Base-by-base conservation (phyloP, 1,284 basidiomycete species). In the Apiotrichum akiyoshidainum region DNA sequence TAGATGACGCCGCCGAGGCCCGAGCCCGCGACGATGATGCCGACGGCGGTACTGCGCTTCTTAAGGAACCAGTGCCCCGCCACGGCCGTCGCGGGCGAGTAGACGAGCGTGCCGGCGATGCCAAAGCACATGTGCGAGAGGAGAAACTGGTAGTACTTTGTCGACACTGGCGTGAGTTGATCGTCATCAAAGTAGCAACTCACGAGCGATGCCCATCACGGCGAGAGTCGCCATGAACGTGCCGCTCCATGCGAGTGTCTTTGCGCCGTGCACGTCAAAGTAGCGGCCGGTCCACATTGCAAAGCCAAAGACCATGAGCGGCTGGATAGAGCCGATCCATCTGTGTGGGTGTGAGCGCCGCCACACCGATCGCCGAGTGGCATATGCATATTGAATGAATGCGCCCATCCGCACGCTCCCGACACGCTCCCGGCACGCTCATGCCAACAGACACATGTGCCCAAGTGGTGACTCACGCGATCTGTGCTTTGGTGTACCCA, bases 1-100 rank as follows among this genome's bases (percentile, higher is more conserved):
- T 76, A 74, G 49, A 76, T 67, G 19, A 78, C 70, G 14, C 76
- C 76, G 13, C 72, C 73, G 9, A 75, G 54, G 12, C 75, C 76
- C 31, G 67, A 68, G 14, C 76, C 76, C 39, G 66, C 68, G 6
- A 72, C 65, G 31, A 75, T 72, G 53, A 76, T 67, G 1, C 73
- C 76, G 1, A 75, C 66, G 0, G 76, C 76, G 0, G 70, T 74
- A 11, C 68, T 65, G 34, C 74, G 65, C 26, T 62, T 65, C 19
- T 65, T 60, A 46, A 73, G 57, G 61, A 78, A 78, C 76, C 76
- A 78, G 50, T 76, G 76, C 0, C 70, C 69, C 1, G 66, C 68
- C 12, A 76, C 69, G 5, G 74, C 73, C 1, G 70, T 73, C 1
- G 71, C 65, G 2, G 76, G 75, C 0, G 74, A 65, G 56, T 75